Evolutionary conservation across 1,139 yeast species (phyloP), one percentile per base, ranked within the genome.

Genomic region (Tardiomyces depauwii): DNA sequence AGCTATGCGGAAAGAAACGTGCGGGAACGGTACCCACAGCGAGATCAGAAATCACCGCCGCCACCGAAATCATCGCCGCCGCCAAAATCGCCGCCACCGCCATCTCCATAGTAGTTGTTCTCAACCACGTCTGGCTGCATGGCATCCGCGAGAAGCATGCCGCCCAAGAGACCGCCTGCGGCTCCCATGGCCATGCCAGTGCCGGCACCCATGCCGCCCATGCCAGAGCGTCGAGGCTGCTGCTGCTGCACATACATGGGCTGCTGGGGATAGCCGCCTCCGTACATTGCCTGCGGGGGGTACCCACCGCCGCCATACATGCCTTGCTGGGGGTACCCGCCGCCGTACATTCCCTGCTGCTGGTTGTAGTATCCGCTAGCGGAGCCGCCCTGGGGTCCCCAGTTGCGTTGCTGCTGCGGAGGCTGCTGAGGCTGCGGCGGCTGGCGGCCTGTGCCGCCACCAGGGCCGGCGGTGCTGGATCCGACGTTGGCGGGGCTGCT

Each of bases 111-210:
- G 33, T 48, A 50, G 23, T 39, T 12, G 27, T 16, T 28, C 41
- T 42, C 48, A 32, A 54, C 58, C 43, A 42, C 45, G 41, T 50
- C 46, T 19, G 44, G 49, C 44, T 56, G 57, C 50, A 77, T 54
- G 41, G 72, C 72, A 25, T 66, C 66, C n/a, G 73, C 76, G 32
- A 80, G 58, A 50, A 82, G 62, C 70, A 79, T 67, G 50, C 93
- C 94, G 48, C 93, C 94, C 6, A 84, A 64, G 47, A 84, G 59
- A 64, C 95, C 95, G 28, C 83, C 91, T 54, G 91, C 93, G 0
- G 79, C 82, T 55, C 94, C 95, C 59, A 81, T 62, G 27, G 82
- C 78, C 66, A 77, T 57, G 36, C 79, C 76, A 11, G 68, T 59
- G n/a, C 66, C 62, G 42, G 62, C 53, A 50, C 42, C 46, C 13